Base-by-base conservation (phyloP, 1,284 basidiomycete species). In the Cryptococcus maquisensis region DNA sequence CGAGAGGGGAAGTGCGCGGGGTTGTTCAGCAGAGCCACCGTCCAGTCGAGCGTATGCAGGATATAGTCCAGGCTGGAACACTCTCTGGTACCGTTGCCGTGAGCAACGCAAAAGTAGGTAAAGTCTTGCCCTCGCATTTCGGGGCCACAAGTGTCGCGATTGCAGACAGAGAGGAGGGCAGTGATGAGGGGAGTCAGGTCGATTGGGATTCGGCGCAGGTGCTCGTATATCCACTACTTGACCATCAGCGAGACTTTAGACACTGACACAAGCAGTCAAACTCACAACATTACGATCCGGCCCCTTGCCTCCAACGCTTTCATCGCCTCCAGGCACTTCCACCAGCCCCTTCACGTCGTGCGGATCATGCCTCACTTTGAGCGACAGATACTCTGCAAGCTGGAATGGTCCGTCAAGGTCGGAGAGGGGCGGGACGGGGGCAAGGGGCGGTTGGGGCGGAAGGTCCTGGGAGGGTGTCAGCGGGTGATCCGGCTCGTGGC, bases 11-110 rank as follows among this genome's bases (percentile, higher is more conserved):
- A 98, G 16, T 90, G 67, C 49, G 89, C 82, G 3, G 91, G 85
- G 3, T 90, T 94, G 75, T 93, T 94, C 50, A 97, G 81, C n/a
- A 96, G 81, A 1, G 90, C 89, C 0, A 91, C 92, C 5, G 93
- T 91, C 61, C 88, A 91, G 77, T 97, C 94, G 13, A 96, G 80
- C 75, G 93, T 95, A 74, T 98, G 95, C 8, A 93, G 79, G 57
- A 95, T 96, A 75, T 98, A 98, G 79, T 97, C 94, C 54, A 97
- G 95, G 1, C 94, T 95, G 70, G 90, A 94, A 77, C 95, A 98
- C 83, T 91, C 87, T 83, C 68, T 67, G 1, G 65, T 65, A 15
- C 64, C 67, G 12, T 61, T 63, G 8, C 68, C 70, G 65, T 97
- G 94, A 0, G 93, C 92, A 28, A 95, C 93, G 68, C 95, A 98